A percentile compares a stretch with the other conserved stretches of the same genome.
Evolutionary conservation across 1,139 yeast genomes (phyloP).

Genomic region (Lodderomyces parapsilosis): DNA sequence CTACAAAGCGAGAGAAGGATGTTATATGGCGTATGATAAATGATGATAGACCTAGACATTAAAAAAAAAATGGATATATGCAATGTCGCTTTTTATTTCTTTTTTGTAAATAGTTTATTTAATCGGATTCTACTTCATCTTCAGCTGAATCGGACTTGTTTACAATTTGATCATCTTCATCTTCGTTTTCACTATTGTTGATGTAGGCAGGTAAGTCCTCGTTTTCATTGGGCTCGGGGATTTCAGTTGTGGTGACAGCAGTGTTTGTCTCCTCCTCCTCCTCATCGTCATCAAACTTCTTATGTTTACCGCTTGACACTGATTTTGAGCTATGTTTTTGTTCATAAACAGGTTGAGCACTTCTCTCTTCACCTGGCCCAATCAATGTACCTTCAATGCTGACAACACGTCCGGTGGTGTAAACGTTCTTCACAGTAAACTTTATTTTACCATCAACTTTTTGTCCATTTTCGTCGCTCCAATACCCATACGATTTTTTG

Average conservation of each 20-base stretch:
- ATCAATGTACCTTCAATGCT: slow-evolving; percentile 84
- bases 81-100: not conserved
- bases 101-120: slow-evolving; percentile 6
- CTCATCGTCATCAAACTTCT: slow-evolving; percentile 44
- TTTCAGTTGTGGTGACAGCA: slow-evolving; percentile 18
- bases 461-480: slow-evolving; percentile 75
- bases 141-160: slow-evolving; percentile 33
- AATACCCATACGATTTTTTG: slow-evolving; percentile 67
- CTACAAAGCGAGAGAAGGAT: slow-evolving; percentile 51
- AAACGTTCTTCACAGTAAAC: slow-evolving; percentile 71
- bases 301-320: slow-evolving; percentile 30
- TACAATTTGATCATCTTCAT: slow-evolving; percentile 28
- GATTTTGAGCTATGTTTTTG: slow-evolving; percentile 14
- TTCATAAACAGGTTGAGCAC: slow-evolving; percentile 50
- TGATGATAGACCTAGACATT: slow-evolving; percentile 45
- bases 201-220: slow-evolving; percentile 21
- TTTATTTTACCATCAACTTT: slow-evolving; percentile 78
- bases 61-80: not conserved
- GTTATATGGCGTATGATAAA: slow-evolving; percentile 75
- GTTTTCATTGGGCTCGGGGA: slow-evolving; percentile 26
- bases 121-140: slow-evolving; percentile 26
- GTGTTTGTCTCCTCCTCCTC: slow-evolving; percentile 16
- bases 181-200: slow-evolving; percentile 20
- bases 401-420: slow-evolving; percentile 77
- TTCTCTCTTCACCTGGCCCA: slow-evolving; percentile 57